Evolutionary conservation across 345 rosid species (phyloP), one percentile per base, ranked within the genome.

Genomic region (Camelina neglecta): DNA sequence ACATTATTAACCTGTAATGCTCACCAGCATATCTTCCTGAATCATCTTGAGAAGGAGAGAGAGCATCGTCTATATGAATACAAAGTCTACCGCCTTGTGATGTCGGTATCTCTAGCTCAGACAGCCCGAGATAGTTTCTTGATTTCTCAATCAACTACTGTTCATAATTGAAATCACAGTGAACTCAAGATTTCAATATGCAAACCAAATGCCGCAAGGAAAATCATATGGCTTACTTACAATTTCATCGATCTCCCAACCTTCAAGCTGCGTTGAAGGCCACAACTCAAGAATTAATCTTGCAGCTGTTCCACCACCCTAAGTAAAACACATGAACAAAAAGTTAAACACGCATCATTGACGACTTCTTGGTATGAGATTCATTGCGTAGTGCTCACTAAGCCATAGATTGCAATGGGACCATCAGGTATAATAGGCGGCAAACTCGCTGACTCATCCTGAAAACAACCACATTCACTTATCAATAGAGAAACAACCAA

Each of bases 221-320:
- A 42, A 39, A 15, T 15, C 41, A 51, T 4, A 50, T 16, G 4
- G 45, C n/a, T 72, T 41, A 55, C 91, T 76, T 82, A 90, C 93
- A 78, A 87, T 88, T 24, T 73, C 83, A 77, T 88, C 96, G 74
- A 88, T 90, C 80, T 88, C 93, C 89, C 86, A 91, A 54, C 97
- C 97, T 72, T 91, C 84, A 77, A 93, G 85, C 79, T 81, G 77
- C 76, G 85, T 53, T 7, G 88, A 84, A 77, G 98, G 97, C 94
- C 93, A 91, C 35, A 81, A 64, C 26, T 85, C 81, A 77, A 91
- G 98, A 84, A 91, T 87, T 84, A 91, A 67, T 74, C 85, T 91
- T 31, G 96, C 98, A 66, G 92, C 91, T 15, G 98, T 93, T 75
- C 98, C 98, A 71, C 93, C 97, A 36, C 93, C 98, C 93, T 47